Percentiles rank a stretch among this genome's conserved stretches.
Evolutionary conservation across 148 eudicot species (phyloP).

Genomic region (Vaccinium corymbosum): DNA sequence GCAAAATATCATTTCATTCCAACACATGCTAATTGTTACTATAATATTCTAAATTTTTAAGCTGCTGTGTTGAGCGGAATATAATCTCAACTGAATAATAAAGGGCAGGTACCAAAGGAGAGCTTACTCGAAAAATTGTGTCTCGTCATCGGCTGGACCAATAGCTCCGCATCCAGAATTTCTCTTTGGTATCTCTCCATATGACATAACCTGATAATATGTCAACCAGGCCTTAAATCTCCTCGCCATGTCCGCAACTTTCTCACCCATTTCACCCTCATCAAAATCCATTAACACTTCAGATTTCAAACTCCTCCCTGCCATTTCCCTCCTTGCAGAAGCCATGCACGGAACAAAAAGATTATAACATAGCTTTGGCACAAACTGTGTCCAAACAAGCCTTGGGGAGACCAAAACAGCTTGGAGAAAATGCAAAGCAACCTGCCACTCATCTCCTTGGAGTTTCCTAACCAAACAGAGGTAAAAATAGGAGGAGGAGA

Average conservation of each 20-base stretch:
- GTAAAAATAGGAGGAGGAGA: constrained; percentile 47
- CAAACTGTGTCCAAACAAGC: constrained; percentile 27
- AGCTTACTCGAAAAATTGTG: constrained; percentile 26
- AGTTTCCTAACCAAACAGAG: constrained; percentile 32
- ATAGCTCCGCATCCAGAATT: background rate
- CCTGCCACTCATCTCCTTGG: constrained; percentile 41
- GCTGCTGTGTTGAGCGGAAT: background rate
- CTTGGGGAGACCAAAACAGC: constrained; percentile 42
- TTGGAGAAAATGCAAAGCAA: constrained; percentile 46
- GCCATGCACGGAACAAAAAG: constrained; percentile 15
- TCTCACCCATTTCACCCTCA: constrained; percentile 24
- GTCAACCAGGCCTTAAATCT: constrained; percentile 48
- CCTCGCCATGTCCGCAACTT: constrained; percentile 34
- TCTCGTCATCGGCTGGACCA: constrained; percentile 16
- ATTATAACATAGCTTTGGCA: constrained; percentile 34
- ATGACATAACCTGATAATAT: constrained; percentile 50
- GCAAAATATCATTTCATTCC: background rate
- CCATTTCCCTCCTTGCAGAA: constrained; percentile 9
- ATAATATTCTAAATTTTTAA: background rate
- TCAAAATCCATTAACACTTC: constrained; percentile 15
- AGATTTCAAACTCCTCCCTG: background rate
- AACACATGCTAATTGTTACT: background rate
- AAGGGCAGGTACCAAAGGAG: background rate
- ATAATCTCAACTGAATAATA: background rate
- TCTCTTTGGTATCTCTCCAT: constrained; percentile 21